Conservation (phyloP, 495 filamentous ascomycete genomes). For the Talaromyces nanjingensis region DNA sequence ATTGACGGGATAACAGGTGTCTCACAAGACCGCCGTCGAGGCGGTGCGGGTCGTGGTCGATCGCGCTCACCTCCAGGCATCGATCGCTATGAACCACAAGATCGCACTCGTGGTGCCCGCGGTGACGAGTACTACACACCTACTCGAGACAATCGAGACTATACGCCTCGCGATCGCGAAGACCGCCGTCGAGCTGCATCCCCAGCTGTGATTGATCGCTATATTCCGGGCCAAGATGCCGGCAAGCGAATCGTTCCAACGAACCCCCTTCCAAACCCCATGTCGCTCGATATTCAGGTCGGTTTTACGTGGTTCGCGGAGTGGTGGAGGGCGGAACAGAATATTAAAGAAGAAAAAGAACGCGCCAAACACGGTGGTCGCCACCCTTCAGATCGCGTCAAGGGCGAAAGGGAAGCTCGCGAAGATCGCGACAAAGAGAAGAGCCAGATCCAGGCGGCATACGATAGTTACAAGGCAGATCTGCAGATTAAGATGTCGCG, state of each 20-base stretch:
- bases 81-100: slow-evolving; percentile 63
- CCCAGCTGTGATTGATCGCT: slow-evolving; percentile 78
- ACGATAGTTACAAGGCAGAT: slow-evolving; percentile 91
- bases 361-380: slow-evolving; percentile 67
- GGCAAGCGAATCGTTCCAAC: slow-evolving; percentile 49
- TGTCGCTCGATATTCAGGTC: slow-evolving; percentile 83
- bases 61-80: slow-evolving; percentile 67
- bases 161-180: slow-evolving; percentile 57
- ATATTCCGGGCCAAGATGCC: slow-evolving; percentile 77
- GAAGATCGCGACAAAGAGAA: slow-evolving; percentile 88
- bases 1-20: slow-evolving; percentile 14
- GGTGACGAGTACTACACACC: slow-evolving; percentile 45
- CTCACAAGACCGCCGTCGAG: slow-evolving; percentile 43
- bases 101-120: slow-evolving; percentile 40
- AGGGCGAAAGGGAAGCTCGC: slow-evolving; percentile 67
- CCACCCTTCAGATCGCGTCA: slow-evolving; percentile 59
- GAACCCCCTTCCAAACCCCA: slow-evolving; percentile 76
- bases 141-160: slow-evolving; percentile 48
- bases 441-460: slow-evolving; percentile 82
- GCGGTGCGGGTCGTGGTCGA: slow-evolving; percentile 37
- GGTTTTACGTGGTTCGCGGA: slow-evolving; percentile 96
- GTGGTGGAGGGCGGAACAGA: slow-evolving; percentile 88
- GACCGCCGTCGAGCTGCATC: slow-evolving; percentile 60
- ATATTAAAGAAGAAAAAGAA: slow-evolving; percentile 81
- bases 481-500: slow-evolving; percentile 86